phyloP scores from a whole-genome alignment of 495 filamentous ascomycete species.

The Friedmanniomyces endolithicus region DNA sequence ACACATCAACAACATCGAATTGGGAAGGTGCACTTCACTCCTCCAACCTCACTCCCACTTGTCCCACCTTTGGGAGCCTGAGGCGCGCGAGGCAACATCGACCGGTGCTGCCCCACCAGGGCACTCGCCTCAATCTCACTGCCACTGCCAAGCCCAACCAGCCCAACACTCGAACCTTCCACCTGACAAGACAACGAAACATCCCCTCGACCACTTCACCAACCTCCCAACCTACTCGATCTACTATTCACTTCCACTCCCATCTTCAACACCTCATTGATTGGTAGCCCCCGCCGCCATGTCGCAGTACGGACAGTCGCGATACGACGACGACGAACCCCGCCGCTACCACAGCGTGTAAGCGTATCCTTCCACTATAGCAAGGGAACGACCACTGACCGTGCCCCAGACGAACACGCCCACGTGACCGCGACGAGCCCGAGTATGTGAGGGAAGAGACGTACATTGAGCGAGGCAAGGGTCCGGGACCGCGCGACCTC shows the following conservation, averaged over 20 bases:
- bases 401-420: constrained; percentile 18
- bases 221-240: not conserved
- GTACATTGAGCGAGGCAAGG: constrained; percentile 33
- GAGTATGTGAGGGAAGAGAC: constrained; percentile 32
- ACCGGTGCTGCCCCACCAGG: too few species aligned
- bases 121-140: not conserved
- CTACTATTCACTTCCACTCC: not conserved
- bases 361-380: not conserved
- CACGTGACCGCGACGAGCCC: constrained; percentile 31
- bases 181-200: not conserved
- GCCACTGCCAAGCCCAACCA: not conserved
- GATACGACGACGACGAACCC: constrained; percentile 21
- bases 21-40: too few species aligned
- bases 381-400: not conserved
- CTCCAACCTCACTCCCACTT: too few species aligned
- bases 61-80: too few species aligned
- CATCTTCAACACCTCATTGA: not conserved
- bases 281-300: constrained; percentile 8
- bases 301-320: constrained; percentile 16
- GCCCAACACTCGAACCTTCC: not conserved
- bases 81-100: too few species aligned
- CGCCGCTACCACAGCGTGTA: constrained; percentile 22
- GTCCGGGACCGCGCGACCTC: constrained; percentile 27
- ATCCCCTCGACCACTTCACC: not conserved
- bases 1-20: too few species aligned